Base-by-base conservation (phyloP, 2,329 filamentous ascomycete genomes). In the Capronia coronata region DNA sequence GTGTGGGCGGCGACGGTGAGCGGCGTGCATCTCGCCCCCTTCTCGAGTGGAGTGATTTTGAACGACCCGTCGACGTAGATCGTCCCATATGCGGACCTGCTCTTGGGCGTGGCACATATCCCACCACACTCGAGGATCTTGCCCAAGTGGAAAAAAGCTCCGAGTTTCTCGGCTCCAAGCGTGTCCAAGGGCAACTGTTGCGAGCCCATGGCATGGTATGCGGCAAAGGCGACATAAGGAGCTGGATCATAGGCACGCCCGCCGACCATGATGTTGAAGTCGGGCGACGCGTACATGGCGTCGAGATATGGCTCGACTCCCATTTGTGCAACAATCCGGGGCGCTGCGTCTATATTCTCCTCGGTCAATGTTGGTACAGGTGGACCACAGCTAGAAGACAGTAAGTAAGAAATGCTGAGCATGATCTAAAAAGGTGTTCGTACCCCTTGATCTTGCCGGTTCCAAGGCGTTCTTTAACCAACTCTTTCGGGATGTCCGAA, bases 91-190 rank as follows among this genome's bases (percentile, higher is more conserved):
- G 68, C 70, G 3, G 68, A 70, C 2, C 61, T 61, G 0, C 68
- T 67, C 49, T 78, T 79, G 0, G 75, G 76, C 0, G 64, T 60
- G 0, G 74, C 69, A 55, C 75, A 78, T 1, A 66, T 55, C 0
- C 56, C 69, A 8, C 75, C 75, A 16, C 75, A 79, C 52, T 78
- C 76, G 62, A 78, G 66, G 8, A 78, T 73, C 63, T 80, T 78
- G 7, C 76, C 77, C 73, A 79, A 76, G 55, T 78, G 74, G 6
- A 64, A 64, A 27, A 71, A 69, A 0, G 66, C 66, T 0, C 72
- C 74, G 5, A 58, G 0, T 10, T 7, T 59, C 56, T 38, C 0
- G 64, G 59, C 67, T 56, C 21, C 59, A n/a, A n/a, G n/a, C n/a
- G n/a, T n/a, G n/a, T n/a, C n/a, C n/a, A n/a, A n/a, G n/a, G n/a